Conservation (phyloP, 108 stramenopile genomes). For the Conticribra guillardii region DNA sequence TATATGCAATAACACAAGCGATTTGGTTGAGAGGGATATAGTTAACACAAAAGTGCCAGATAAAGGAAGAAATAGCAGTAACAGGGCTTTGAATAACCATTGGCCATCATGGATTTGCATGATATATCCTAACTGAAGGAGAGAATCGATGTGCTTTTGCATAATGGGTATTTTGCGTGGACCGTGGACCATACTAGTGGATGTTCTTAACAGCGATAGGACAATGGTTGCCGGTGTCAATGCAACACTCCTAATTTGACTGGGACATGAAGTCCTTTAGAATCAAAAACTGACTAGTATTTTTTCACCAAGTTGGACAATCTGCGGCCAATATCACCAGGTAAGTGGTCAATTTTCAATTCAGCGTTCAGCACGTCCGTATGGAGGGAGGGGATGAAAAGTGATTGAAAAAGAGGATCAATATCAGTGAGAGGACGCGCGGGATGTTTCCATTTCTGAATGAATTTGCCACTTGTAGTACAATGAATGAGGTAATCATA, state of each 20-base stretch:
- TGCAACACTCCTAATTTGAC: background rate
- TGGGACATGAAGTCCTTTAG: background rate
- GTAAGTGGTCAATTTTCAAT: background rate
- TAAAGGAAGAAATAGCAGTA: background rate
- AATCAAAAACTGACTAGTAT: background rate
- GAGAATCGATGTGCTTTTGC: background rate
- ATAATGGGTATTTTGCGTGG: background rate
- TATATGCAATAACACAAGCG: background rate
- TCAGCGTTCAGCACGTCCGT: background rate
- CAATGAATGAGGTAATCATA: background rate
- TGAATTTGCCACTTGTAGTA: background rate
- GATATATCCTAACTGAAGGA: background rate
- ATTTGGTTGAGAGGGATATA: background rate
- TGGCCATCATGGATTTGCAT: conserved; percentile 1
- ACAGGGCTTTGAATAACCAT: background rate
- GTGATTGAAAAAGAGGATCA: background rate
- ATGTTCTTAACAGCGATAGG: background rate
- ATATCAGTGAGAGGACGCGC: background rate
- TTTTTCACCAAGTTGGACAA: background rate
- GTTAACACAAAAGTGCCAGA: background rate
- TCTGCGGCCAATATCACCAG: background rate
- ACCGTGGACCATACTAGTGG: background rate
- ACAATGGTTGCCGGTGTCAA: background rate
- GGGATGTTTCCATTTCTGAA: background rate
- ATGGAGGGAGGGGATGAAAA: background rate